Conservation (phyloP, 2,329 filamentous ascomycete genomes). For the Epichloe brachyelytri region DNA sequence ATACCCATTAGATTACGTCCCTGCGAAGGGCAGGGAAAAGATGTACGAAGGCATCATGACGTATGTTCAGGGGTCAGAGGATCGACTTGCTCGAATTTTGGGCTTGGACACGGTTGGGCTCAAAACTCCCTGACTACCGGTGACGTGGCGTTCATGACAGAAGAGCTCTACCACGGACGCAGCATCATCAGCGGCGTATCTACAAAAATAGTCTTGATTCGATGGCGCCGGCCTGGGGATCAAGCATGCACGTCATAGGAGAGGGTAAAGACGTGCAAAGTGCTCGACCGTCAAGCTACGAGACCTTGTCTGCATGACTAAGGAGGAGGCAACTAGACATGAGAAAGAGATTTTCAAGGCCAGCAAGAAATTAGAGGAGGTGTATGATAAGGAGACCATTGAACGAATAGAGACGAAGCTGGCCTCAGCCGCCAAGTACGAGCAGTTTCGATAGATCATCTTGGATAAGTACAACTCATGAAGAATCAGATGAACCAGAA, state of each 20-base stretch:
- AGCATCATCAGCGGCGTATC: constrained; percentile 73
- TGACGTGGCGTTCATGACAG: constrained; percentile 77
- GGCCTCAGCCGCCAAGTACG: constrained; percentile 51
- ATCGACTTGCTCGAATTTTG: constrained; percentile 48
- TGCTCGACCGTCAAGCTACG: constrained; percentile 53
- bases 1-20: constrained; percentile 77
- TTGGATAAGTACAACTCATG: background rate
- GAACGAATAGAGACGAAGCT: constrained; percentile 53
- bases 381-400: constrained; percentile 61
- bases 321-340: constrained; percentile 72
- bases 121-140: constrained; percentile 61
- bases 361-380: constrained; percentile 50
- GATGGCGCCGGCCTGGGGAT: constrained; percentile 60
- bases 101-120: constrained; percentile 45
- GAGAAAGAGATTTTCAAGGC: constrained; percentile 67
- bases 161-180: constrained; percentile 76
- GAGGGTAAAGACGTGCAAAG: constrained; percentile 57
- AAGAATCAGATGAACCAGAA: background rate
- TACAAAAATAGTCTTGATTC: constrained; percentile 64
- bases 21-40: constrained; percentile 73
- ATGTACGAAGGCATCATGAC: constrained; percentile 79
- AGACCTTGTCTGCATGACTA: constrained; percentile 83
- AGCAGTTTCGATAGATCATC: constrained; percentile 30
- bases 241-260: constrained; percentile 48
- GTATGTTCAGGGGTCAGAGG: constrained; percentile 64